Base-by-base conservation (phyloP, 331 rosid genomes). In the Quercus tomentella region DNA sequence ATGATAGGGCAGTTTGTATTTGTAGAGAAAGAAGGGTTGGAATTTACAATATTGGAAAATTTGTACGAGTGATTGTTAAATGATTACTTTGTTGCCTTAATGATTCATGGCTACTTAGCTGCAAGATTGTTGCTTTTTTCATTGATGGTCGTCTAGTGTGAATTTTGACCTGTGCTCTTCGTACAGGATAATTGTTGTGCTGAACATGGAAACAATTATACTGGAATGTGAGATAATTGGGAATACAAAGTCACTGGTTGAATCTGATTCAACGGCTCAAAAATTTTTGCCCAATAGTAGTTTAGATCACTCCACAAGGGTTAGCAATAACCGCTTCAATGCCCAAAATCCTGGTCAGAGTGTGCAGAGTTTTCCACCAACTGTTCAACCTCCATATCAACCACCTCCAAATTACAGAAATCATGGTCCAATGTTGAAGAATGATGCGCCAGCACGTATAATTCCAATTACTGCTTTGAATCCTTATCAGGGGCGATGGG, bases 401-500 rank as follows among this genome's bases (percentile, higher is more conserved):
- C 98, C 98, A 72, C 97, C 97, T 77, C 94, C 99, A 14, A 83
- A 82, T 35, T 95, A 91, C 87, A 91, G 79, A 88, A 84, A 80
- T 28, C 92, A 81, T 9, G 99, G 99, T n/a, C 79, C 99, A 21
- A 82, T 93, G 63, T 4, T 93, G 82, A 96, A 91, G 93, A 96
- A 96, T 37, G 99, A 96, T 84, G 99, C 98, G 25, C 97, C 99
- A 0, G 93, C 99, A 56, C 88, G 94, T 30, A 82, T 93, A 58
- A 88, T 93, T 83, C 98, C 99, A 31, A 96, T 93, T 66, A 88
- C 92, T 56, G 97, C 98, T 45, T 77, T 96, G 86, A 95, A 96
- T 87, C 99, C 99, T 82, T 96, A 93, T 84, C 98, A 96, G 72
- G 98, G 99, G 52, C 88, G 98, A 69, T 96, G 99, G 99, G 99